A percentile compares a stretch with the other conserved stretches of the same genome.
Conservation (phyloP, 2,329 filamentous ascomycete genomes). For the Pyricularia pennisetigena region DNA sequence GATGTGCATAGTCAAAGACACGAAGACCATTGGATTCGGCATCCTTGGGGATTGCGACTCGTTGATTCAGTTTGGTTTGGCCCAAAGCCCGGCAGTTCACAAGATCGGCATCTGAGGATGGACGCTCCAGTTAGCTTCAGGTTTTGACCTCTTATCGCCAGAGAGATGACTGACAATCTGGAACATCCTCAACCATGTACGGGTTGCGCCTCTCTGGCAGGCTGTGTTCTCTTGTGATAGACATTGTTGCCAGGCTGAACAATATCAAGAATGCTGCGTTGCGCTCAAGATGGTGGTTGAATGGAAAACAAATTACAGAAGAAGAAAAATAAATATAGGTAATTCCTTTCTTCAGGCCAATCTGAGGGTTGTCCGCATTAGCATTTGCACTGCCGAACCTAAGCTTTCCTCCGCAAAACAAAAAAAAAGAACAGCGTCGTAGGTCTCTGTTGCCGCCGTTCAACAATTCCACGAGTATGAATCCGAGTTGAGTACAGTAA, state of each 20-base stretch:
- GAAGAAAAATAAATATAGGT: conserved; percentile 5
- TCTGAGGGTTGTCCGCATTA: neutral
- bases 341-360: neutral
- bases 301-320: conserved; percentile 8
- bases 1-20: conserved; percentile 90
- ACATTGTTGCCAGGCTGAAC: conserved; percentile 11
- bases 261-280: neutral
- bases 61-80: conserved; percentile 82
- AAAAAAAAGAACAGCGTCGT: neutral
- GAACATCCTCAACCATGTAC: conserved; percentile 41
- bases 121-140: neutral
- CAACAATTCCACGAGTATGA: neutral
- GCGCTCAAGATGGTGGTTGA: neutral
- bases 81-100: conserved; percentile 79
- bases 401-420: too few species aligned
- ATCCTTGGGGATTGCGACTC: conserved; percentile 62
- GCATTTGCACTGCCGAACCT: neutral
- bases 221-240: conserved; percentile 2
- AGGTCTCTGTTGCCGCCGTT: neutral
- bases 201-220: conserved; percentile 41
- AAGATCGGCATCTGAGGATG: conserved; percentile 57
- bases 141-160: neutral
- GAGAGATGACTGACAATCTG: conserved; percentile 30
- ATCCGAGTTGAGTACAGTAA: neutral
- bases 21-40: conserved; percentile 66